Conservation (phyloP, 768 basidiomycete species). For the Tylopilus vinaceipallidus region DNA sequence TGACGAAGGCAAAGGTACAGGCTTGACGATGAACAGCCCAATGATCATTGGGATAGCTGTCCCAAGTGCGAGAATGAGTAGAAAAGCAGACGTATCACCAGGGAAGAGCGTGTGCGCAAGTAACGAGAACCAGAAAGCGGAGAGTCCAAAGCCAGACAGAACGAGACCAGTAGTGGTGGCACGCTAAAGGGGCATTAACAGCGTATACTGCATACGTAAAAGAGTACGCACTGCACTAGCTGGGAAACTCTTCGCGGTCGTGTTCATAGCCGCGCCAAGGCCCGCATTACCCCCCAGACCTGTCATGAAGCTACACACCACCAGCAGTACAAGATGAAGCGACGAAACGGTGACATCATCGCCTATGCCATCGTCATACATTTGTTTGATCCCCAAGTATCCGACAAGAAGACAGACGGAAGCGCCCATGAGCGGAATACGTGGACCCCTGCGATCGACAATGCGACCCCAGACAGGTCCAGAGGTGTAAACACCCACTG, state of each 20-base stretch:
- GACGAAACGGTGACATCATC: conserved; percentile 37
- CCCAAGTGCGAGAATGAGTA: conserved; percentile 73
- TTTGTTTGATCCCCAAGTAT: conserved; percentile 69
- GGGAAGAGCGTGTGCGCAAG: conserved; percentile 70
- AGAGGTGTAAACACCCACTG: conserved; percentile 74
- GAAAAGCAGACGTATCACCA: conserved; percentile 74
- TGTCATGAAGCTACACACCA: conserved; percentile 65
- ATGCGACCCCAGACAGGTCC: conserved; percentile 81
- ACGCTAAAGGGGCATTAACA: conserved; percentile 41
- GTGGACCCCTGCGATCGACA: conserved; percentile 72
- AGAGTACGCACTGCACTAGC: conserved; percentile 54
- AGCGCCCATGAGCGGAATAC: conserved; percentile 58
- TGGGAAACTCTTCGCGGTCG: conserved; percentile 81
- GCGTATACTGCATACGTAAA: not conserved
- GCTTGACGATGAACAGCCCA: conserved; percentile 72
- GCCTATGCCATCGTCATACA: conserved; percentile 58
- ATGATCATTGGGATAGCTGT: conserved; percentile 77
- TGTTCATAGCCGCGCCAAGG: conserved; percentile 66
- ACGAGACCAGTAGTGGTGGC: conserved; percentile 77
- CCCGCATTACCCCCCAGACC: conserved; percentile 79
- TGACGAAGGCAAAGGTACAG: conserved; percentile 54
- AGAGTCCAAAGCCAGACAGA: conserved; percentile 85
- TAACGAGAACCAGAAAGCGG: conserved; percentile 86
- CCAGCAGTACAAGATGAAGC: conserved; percentile 48
- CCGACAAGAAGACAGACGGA: conserved; percentile 64